Conservation (phyloP, 352 stramenopile genomes). For the Pythium dissimile region DNA sequence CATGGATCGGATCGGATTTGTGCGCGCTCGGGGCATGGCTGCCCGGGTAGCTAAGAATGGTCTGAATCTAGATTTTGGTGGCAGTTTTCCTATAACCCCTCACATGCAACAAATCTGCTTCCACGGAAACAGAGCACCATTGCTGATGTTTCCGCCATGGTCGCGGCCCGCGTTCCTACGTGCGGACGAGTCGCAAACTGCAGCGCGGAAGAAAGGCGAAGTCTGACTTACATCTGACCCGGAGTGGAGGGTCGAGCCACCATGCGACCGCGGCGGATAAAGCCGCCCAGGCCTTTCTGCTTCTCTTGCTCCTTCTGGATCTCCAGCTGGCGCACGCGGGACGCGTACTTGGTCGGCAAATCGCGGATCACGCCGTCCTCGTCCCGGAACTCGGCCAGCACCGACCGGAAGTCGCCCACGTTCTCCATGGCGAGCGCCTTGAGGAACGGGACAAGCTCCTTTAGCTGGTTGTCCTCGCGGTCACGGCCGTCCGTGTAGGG, state of each 20-base stretch:
- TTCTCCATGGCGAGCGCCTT: constrained; percentile 77
- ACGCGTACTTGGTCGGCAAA: constrained; percentile 69
- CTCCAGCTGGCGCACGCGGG: constrained; percentile 73
- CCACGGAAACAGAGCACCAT: too few relatives aligned
- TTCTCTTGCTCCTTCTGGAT: constrained; percentile 79
- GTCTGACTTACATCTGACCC: constrained; percentile 19
- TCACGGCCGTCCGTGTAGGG: constrained; percentile 80
- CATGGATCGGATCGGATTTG: too few relatives aligned
- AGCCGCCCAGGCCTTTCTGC: constrained; percentile 81
- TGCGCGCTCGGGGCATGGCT: constrained; percentile 4
- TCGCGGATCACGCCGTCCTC: constrained; percentile 79
- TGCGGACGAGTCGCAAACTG: too few relatives aligned
- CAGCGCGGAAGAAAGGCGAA: not conserved
- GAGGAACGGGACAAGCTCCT: constrained; percentile 83
- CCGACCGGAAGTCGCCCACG: constrained; percentile 69
- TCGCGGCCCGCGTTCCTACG: too few relatives aligned
- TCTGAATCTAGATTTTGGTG: constrained; percentile 21
- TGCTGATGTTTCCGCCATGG: too few relatives aligned
- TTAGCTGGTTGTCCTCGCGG: constrained; percentile 74
- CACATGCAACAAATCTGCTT: too few relatives aligned
- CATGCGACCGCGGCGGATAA: constrained; percentile 65
- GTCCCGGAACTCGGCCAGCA: constrained; percentile 78
- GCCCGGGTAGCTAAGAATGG: constrained; percentile 7
- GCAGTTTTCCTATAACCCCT: too few relatives aligned
- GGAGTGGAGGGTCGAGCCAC: constrained; percentile 44